phyloP scores from a whole-genome alignment of 768 basidiomycete genomes.

The Leccinum longicurvipes region DNA sequence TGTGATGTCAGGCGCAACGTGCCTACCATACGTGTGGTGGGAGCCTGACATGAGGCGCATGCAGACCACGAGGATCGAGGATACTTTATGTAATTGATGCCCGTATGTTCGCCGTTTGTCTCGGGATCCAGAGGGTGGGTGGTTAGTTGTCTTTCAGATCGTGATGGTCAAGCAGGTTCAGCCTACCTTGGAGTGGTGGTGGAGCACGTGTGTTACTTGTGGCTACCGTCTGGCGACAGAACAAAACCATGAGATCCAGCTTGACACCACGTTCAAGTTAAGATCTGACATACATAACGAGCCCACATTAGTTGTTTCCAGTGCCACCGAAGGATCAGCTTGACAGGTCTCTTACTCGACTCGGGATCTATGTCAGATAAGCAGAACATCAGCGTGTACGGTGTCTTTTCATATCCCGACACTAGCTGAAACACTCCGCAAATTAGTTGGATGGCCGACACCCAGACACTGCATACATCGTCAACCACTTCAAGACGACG shows the following conservation, averaged over 20 bases:
- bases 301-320: not conserved
- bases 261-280: not conserved
- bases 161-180: not conserved
- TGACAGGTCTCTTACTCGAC: not conserved
- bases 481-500: not conserved
- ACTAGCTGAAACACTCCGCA: conserved; percentile 4
- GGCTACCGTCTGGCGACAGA: not conserved
- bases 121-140: not conserved
- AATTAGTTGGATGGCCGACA: conserved; percentile 4
- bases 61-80: conserved; percentile 18
- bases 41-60: not conserved
- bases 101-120: not conserved
- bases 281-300: not conserved
- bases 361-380: not conserved
- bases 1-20: conserved; percentile 7
- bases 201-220: not conserved
- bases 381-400: not conserved
- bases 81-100: not conserved
- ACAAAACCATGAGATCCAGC: not conserved
- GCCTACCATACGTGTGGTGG: conserved; percentile 7
- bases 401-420: conserved; percentile 17
- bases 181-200: not conserved
- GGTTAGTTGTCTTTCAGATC: not conserved
- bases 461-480: not conserved
- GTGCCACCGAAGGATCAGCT: not conserved